A percentile compares a stretch with the other conserved stretches of the same genome.
These are phyloP conservation scores for Flaveria robusta DNA, from an alignment of 129 eudicot species.

Conservation along the genomic window DNA sequence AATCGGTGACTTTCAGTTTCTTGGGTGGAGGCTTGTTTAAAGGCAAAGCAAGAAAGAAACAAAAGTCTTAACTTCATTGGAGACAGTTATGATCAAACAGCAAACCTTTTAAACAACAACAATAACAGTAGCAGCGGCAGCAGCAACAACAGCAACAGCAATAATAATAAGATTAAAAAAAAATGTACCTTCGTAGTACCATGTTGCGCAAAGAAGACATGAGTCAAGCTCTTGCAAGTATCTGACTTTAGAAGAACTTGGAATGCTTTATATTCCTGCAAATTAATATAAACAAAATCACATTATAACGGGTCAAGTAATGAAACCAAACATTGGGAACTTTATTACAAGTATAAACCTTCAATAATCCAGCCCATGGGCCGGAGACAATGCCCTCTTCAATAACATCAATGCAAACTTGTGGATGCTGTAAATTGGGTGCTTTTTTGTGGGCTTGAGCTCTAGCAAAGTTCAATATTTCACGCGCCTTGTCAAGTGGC, in stretches of 20 bases:
- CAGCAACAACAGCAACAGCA: neutral
- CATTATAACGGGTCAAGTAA: neutral
- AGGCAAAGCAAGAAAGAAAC: too few relatives aligned
- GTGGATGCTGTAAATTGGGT: conserved; percentile 88
- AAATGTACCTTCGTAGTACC: conserved; percentile 70
- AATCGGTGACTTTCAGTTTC: too few relatives aligned
- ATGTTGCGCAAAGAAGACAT: conserved; percentile 82
- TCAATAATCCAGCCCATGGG: conserved; percentile 84
- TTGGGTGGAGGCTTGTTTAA: too few relatives aligned
- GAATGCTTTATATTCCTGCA: conserved; percentile 54
- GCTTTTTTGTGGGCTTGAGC: conserved; percentile 80
- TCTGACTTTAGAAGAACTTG: conserved; percentile 62
- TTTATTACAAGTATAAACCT: conserved; percentile 50
- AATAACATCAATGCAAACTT: conserved; percentile 84
- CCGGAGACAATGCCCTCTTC: conserved; percentile 93
- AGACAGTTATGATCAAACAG: too few relatives aligned
- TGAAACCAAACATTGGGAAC: conserved; percentile 6
- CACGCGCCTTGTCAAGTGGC: conserved; percentile 91
- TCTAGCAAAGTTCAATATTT: conserved; percentile 88
- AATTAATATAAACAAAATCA: conserved; percentile 19
- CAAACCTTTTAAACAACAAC: too few relatives aligned
- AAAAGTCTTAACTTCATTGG: too few relatives aligned
- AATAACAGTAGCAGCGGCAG: too few relatives aligned
- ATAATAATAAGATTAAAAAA: neutral
- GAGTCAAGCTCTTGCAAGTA: conserved; percentile 78